Conservation (phyloP, 129 eudicot genomes). For the Ambrosia trifida region DNA sequence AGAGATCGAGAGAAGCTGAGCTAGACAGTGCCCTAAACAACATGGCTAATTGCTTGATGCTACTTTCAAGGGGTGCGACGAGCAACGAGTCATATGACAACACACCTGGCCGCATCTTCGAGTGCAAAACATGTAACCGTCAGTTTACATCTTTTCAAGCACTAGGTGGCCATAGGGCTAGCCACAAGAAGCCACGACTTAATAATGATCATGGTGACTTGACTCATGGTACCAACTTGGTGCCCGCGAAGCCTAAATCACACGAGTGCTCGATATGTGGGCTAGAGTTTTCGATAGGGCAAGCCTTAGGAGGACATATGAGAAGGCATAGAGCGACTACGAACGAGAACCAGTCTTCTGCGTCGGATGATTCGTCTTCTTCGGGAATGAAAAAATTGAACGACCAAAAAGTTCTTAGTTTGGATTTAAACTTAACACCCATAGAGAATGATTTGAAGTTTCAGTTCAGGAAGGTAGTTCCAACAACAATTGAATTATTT, state of each 20-base stretch:
- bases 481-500: conserved; percentile 35
- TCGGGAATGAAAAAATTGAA: conserved; percentile 48
- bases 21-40: conserved; percentile 35
- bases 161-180: conserved; percentile 91
- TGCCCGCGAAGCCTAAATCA: conserved; percentile 54
- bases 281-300: conserved; percentile 72
- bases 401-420: conserved; percentile 44
- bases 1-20: conserved; percentile 58
- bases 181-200: conserved; percentile 79
- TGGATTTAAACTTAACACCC: conserved; percentile 87
- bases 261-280: conserved; percentile 96
- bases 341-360: conserved; percentile 24
- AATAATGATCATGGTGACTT: conserved; percentile 24
- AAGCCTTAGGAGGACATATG: conserved; percentile 95
- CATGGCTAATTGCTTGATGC: conserved; percentile 78
- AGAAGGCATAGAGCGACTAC: conserved; percentile 60
- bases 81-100: conserved; percentile 11
- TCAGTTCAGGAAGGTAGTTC: conserved; percentile 34
- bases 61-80: conserved; percentile 43
- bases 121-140: conserved; percentile 83
- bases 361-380: conserved; percentile 11
- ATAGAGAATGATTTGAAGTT: conserved; percentile 63
- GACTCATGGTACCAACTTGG: conserved; percentile 15
- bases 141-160: conserved; percentile 89
- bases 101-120: conserved; percentile 54